Evolutionary conservation across 495 filamentous ascomycete species (phyloP).

Genomic region (Annulohypoxylon nitens): DNA sequence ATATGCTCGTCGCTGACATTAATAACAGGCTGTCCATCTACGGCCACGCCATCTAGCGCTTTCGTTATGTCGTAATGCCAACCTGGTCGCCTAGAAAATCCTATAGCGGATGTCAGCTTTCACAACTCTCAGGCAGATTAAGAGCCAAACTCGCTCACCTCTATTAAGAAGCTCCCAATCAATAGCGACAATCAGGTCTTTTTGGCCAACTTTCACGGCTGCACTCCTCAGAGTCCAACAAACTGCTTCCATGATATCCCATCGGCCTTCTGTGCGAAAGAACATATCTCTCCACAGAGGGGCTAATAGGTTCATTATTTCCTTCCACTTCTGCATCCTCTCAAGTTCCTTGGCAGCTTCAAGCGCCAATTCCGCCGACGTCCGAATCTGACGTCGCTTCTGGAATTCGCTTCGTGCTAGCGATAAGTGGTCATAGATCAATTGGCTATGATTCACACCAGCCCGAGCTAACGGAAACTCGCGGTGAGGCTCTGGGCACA

Average conservation of each 20-base stretch:
- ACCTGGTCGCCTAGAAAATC: constrained; percentile 69
- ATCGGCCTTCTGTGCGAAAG: constrained; percentile 87
- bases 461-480: constrained; percentile 71
- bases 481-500: constrained; percentile 80
- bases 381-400: constrained; percentile 70
- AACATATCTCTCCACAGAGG: constrained; percentile 79
- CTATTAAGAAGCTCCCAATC: constrained; percentile 85
- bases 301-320: constrained; percentile 74
- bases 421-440: constrained; percentile 72
- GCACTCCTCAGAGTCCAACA: constrained; percentile 80
- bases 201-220: constrained; percentile 72
- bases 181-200: constrained; percentile 76
- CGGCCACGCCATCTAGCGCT: constrained; percentile 70
- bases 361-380: constrained; percentile 76
- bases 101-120: constrained; percentile 53
- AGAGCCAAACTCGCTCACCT: constrained; percentile 62
- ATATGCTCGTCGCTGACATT: constrained; percentile 75
- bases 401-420: constrained; percentile 75
- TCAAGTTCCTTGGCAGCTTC: constrained; percentile 78
- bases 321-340: constrained; percentile 70
- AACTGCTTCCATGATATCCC: constrained; percentile 77
- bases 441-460: constrained; percentile 72
- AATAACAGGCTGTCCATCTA: constrained; percentile 71
- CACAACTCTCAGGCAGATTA: constrained; percentile 18
- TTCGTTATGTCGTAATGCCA: constrained; percentile 82